phyloP scores from a whole-genome alignment of 2,329 filamentous ascomycete genomes.

The Fusarium sp. region DNA sequence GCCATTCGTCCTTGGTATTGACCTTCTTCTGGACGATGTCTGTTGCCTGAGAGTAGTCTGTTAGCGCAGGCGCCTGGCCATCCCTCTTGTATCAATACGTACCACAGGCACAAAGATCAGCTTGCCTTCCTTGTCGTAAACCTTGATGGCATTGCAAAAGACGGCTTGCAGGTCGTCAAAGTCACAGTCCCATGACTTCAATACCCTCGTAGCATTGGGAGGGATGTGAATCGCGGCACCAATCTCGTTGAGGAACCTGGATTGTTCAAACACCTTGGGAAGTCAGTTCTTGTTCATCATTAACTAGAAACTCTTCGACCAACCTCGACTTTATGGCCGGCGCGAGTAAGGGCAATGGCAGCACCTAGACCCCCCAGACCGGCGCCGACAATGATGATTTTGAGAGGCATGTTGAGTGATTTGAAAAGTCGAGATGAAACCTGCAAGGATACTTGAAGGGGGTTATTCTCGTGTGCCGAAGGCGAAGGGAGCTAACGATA shows the following conservation, averaged over 20 bases:
- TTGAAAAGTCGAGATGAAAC: neutral
- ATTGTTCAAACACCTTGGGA: conserved; percentile 10
- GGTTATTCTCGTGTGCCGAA: neutral
- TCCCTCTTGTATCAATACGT: neutral
- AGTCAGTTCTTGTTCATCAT: neutral
- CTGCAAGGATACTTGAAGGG: neutral
- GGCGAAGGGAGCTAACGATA: neutral
- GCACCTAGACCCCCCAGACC: conserved; percentile 10
- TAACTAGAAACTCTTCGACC: neutral
- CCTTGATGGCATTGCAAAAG: conserved; percentile 8
- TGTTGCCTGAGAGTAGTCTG: neutral
- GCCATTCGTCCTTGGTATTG: conserved; percentile 6
- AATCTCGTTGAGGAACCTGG: conserved; percentile 9
- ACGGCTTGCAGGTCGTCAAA: conserved; percentile 7
- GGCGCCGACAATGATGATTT: conserved; percentile 7
- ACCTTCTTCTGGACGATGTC: neutral
- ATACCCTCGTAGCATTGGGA: conserved; percentile 5
- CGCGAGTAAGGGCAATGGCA: conserved; percentile 13
- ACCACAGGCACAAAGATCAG: conserved; percentile 1
- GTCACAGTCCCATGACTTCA: conserved; percentile 11
- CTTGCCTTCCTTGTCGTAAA: conserved; percentile 6
- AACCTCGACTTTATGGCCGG: conserved; percentile 7
- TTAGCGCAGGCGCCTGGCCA: neutral
- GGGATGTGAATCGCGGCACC: conserved; percentile 14
- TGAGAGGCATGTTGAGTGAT: conserved; percentile 3